These are phyloP conservation scores for Nidularia sp. DNA, from an alignment of 768 basidiomycete genomes.

Conservation along the genomic window DNA sequence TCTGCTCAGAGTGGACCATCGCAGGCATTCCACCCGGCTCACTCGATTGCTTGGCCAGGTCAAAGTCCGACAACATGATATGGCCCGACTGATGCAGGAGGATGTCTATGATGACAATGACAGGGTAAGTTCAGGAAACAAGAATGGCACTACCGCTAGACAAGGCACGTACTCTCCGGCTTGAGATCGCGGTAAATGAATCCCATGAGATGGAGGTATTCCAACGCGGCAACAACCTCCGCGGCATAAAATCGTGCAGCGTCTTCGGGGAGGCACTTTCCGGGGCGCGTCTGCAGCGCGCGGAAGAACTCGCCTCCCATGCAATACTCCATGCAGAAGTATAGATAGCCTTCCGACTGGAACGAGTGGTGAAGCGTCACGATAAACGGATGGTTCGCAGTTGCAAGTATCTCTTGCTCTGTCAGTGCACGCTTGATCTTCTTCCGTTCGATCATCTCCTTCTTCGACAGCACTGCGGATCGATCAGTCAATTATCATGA, in stretches of 20 bases:
- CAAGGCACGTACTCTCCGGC: conserved; percentile 84
- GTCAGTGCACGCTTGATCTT: conserved; percentile 99
- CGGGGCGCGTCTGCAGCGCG: conserved; percentile 90
- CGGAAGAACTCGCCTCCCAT: conserved; percentile 99
- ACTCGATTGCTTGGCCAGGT: conserved; percentile 93
- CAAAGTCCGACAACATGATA: conserved; percentile 99
- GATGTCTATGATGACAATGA: conserved; percentile 61
- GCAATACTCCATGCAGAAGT: conserved; percentile 99
- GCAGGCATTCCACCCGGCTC: conserved; percentile 84
- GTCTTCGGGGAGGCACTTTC: conserved; percentile 95
- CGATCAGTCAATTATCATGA: conserved; percentile 27
- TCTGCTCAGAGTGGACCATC: conserved; percentile 82
- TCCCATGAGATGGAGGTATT: conserved; percentile 98
- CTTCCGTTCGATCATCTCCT: conserved; percentile 99
- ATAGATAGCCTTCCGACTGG: conserved; percentile 96
- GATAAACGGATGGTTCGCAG: conserved; percentile 99
- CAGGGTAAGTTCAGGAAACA: background rate
- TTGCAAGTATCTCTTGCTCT: conserved; percentile 98
- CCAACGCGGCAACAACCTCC: conserved; percentile 95
- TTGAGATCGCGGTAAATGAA: conserved; percentile 99
- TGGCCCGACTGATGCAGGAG: conserved; percentile 96
- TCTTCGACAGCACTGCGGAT: conserved; percentile 87
- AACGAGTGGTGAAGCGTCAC: conserved; percentile 99
- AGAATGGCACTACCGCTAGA: conserved; percentile 7
- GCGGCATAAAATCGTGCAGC: conserved; percentile 97